Evolutionary conservation across 345 rosid genomes (phyloP), one percentile per base, ranked within the genome.

Genomic region (Bretschneidera sinensis): DNA sequence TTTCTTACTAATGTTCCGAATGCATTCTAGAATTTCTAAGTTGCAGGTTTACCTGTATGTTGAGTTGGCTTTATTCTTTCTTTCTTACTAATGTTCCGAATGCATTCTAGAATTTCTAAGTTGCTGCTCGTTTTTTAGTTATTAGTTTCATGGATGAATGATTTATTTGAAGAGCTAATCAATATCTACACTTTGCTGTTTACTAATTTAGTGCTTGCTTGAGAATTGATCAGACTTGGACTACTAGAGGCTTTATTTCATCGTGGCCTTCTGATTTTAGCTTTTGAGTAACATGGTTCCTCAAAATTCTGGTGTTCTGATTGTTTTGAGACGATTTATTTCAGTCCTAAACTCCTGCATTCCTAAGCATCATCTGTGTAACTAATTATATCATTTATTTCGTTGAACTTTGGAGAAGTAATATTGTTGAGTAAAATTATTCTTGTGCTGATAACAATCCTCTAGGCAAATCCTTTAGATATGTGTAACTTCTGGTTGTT

Each of bases 21-120:
- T 15, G 58, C 43, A 14, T 9, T 54, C 20, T 28, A n/a, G 45
- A 9, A 39, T 39, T 39, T 39, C 10, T 39, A n/a, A n/a, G n/a
- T n/a, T n/a, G n/a, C n/a, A 80, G 97, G 99, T 57, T 79, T 92
- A 17, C 77, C 78, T 83, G 97, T 90, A 75, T 9, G 81, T 60
- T 68, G 53, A 55, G 50, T 74, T 0, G 20, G 19, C 62, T 13
- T 9, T 54, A 11, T 8, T 28, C 8, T 28, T 52, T 47, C 22
- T n/a, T 23, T 24, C 1, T 54, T 24, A 1, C 18, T 54, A 6
- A 35, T 53, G 56, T 28, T 48, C 11, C 17, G 35, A 24, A 17
- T 15, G 58, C 43, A 14, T 9, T 54, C 20, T 28, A n/a, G 45
- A 9, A 39, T 39, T 39, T 39, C 10, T 39, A 39, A 9, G 45